Conservation (phyloP, 2,329 filamentous ascomycete genomes). For the Sphaerostilbella broomeana region DNA sequence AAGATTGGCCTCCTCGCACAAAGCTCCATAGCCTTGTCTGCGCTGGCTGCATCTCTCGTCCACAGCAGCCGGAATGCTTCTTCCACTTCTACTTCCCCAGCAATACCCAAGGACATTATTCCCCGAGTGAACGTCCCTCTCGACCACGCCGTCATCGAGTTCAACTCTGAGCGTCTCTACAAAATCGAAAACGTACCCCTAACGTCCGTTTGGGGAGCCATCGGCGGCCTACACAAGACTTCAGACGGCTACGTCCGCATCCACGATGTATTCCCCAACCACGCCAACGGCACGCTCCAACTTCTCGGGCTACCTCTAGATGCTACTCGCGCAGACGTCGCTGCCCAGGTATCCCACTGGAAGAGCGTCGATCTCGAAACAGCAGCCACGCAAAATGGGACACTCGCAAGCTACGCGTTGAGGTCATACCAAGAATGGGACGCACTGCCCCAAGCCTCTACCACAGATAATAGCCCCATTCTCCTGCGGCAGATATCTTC, state of each 20-base stretch:
- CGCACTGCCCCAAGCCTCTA: conserved; percentile 36
- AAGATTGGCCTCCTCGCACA: conserved; percentile 49
- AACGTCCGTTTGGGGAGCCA: conserved; percentile 30
- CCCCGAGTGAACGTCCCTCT: conserved; percentile 37
- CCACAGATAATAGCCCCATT: conserved; percentile 41
- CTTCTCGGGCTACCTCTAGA: conserved; percentile 33
- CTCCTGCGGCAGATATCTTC: conserved; percentile 31
- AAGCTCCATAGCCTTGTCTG: conserved; percentile 43
- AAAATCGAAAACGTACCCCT: conserved; percentile 32
- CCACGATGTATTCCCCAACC: conserved; percentile 48
- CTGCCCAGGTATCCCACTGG: conserved; percentile 33
- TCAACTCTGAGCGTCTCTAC: conserved; percentile 46
- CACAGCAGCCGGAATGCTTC: conserved; percentile 25
- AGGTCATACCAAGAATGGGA: conserved; percentile 48
- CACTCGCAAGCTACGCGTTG: conserved; percentile 41
- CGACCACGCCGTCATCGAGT: conserved; percentile 44
- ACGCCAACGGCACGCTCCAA: conserved; percentile 35
- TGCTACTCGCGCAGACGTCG: conserved; percentile 33
- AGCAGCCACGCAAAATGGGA: conserved; percentile 31
- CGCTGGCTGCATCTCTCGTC: conserved; percentile 42
- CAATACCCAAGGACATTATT: too few species aligned
- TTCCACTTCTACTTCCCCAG: neutral
- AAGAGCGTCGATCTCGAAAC: conserved; percentile 42
- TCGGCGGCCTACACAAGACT: conserved; percentile 47
- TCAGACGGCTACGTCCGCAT: conserved; percentile 46